Evolutionary conservation across 495 filamentous ascomycete genomes (phyloP), one percentile per base, ranked within the genome.

Genomic region (Neurospora tetraspora): DNA sequence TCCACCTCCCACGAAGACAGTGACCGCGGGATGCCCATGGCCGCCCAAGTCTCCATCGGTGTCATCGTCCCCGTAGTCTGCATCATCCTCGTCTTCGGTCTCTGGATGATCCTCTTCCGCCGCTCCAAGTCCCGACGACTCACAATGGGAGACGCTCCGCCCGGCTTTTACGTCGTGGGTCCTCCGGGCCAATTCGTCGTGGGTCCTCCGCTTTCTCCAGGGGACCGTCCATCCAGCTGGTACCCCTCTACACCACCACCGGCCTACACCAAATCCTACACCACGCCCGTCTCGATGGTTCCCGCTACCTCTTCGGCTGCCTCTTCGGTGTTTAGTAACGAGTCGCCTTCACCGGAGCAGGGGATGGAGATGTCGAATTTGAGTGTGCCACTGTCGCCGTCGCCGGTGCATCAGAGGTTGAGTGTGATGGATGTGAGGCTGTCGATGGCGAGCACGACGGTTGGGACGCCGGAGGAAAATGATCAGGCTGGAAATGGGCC

Each of bases 31-130:
- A 23, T 73, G n/a, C 69, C 72, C 69, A n/a, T 73, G 34, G 36
- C 70, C 23, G 70, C 70, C 20, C 70, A 72, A 61, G 65, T 73
- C 27, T 39, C 72, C 27, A 71, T 73, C 31, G 72, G 72, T 5
- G 43, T 73, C n/a, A 40, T 73, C 45, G 72, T 73, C 45, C 72
- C 72, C 37, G 45, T 73, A 18, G 43, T 73, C 37, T 70, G 70
- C 43, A 65, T 73, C 38, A 31, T 72, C 34, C 12, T 73, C n/a
- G 70, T 73, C 37, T 23, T 59, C 12, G 42, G 37, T 27, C 72
- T 73, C 16, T 73, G 72, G 72, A 71, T 73, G 45, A 12, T 43
- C 14, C 69, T 73, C 23, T 73, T 72, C 45, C 70, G 72, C 1
- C 69, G 69, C 11, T 71, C 72, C 53, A 65, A 65, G 14, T 65